phyloP scores from a whole-genome alignment of 2,329 filamentous ascomycete genomes.

The Alternaria gaisen region DNA sequence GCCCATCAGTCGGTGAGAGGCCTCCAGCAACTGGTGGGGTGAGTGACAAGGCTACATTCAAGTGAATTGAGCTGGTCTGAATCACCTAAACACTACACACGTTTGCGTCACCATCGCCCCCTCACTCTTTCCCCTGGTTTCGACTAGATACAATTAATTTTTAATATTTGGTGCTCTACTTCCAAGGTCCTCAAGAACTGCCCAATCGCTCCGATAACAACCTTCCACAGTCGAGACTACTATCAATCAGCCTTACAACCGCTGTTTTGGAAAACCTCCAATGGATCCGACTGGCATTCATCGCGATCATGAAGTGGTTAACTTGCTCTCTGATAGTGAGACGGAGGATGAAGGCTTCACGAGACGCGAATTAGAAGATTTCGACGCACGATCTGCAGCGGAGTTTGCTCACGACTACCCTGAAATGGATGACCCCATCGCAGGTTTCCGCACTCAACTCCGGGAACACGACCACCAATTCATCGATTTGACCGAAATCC shows the following conservation, averaged over 20 bases:
- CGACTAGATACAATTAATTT: conserved; percentile 18
- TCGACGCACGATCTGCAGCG: conserved; percentile 12
- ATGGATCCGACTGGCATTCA: conserved; percentile 23
- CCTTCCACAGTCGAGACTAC: background rate
- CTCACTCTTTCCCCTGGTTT: conserved; percentile 4
- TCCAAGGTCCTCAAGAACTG: background rate
- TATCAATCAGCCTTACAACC: conserved; percentile 2
- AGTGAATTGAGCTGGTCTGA: conserved; percentile 12
- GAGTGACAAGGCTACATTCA: conserved; percentile 23
- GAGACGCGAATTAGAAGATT: conserved; percentile 10
- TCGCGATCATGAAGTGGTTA: conserved; percentile 23
- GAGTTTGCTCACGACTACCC: conserved; percentile 10
- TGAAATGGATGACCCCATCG: conserved; percentile 11
- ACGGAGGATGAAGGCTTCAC: conserved; percentile 15
- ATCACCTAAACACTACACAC: conserved; percentile 10
- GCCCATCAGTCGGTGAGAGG: background rate
- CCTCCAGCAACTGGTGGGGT: conserved; percentile 8
- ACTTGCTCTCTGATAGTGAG: conserved; percentile 38
- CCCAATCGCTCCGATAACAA: background rate
- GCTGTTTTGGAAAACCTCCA: background rate
- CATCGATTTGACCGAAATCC: conserved; percentile 36
- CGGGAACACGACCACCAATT: conserved; percentile 11
- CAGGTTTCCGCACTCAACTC: background rate
- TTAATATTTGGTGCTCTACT: background rate
- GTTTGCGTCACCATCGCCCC: conserved; percentile 11